These are phyloP conservation scores for Arthrobotrys entomopaga DNA, from an alignment of 2,329 filamentous ascomycete genomes.

Conservation along the genomic window DNA sequence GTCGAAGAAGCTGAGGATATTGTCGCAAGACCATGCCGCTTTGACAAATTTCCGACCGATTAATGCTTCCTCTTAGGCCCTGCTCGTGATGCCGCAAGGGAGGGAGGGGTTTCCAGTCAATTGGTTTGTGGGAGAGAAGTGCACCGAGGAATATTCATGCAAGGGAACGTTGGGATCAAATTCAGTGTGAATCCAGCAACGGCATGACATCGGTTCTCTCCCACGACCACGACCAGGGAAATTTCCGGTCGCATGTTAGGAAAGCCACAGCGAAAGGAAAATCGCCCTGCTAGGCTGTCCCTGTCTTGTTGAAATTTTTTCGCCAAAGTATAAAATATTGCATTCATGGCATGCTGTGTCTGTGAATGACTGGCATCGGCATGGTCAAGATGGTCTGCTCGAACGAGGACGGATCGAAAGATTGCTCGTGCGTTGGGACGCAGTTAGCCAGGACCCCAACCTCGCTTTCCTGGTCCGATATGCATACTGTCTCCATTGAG, in stretches of 20 bases:
- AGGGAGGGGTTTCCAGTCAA: not conserved
- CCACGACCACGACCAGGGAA: constrained; percentile 1
- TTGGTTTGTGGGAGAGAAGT: constrained; percentile 9
- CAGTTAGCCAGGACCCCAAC: constrained; percentile 45
- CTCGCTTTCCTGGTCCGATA: constrained; percentile 53
- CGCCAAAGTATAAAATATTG: not conserved
- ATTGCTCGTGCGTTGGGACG: constrained; percentile 41
- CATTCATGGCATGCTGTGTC: constrained; percentile 51
- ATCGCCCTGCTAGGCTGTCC: constrained; percentile 27
- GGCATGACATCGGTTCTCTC: not conserved
- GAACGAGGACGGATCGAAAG: constrained; percentile 30
- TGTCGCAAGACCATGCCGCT: no score
- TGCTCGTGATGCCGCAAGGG: not conserved
- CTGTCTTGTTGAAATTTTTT: not conserved
- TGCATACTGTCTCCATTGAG: constrained; percentile 53
- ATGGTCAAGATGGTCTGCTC: constrained; percentile 38
- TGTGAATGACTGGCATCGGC: constrained; percentile 36
- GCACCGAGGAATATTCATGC: not conserved
- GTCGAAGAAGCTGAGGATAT: no score
- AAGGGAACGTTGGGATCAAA: no score
- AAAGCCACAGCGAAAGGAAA: not conserved
- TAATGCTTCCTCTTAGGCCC: no score
- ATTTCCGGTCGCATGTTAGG: not conserved
- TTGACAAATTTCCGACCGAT: no score
- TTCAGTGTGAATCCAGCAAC: constrained; percentile 1